These are phyloP conservation scores for Teratosphaeriaceae sp. DNA, from an alignment of 2,329 filamentous ascomycete genomes.

Conservation along the genomic window DNA sequence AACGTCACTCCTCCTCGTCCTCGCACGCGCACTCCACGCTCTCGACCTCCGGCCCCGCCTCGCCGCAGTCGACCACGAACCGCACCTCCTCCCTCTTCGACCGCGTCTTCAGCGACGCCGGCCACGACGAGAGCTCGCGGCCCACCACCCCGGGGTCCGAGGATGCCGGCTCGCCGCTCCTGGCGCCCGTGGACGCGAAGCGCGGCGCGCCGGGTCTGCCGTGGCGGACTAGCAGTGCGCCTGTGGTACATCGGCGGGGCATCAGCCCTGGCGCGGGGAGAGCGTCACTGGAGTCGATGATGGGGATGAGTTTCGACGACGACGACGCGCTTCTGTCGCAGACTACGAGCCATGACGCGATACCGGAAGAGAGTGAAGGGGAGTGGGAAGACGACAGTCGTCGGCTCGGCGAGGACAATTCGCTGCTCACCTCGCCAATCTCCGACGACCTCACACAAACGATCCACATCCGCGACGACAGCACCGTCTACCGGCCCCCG, in stretches of 20 bases:
- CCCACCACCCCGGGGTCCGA: slow-evolving; percentile 78
- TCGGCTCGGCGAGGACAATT: slow-evolving; percentile 6
- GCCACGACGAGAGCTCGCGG: slow-evolving; percentile 59
- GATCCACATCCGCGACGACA: slow-evolving; percentile 28
- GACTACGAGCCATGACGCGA: slow-evolving; percentile 16
- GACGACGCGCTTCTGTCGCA: too few relatives aligned
- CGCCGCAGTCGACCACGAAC: slow-evolving; percentile 64
- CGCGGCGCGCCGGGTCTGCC: slow-evolving; percentile 42
- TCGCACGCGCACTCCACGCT: slow-evolving; percentile 56
- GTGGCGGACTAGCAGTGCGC: slow-evolving; percentile 19
- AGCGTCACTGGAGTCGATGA: slow-evolving; percentile 23
- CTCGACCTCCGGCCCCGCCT: slow-evolving; percentile 70
- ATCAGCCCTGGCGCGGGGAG: slow-evolving; percentile 12
- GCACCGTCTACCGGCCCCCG: slow-evolving; percentile 33
- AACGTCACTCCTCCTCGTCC: slow-evolving; percentile 61
- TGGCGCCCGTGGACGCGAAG: slow-evolving; percentile 55
- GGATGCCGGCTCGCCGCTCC: slow-evolving; percentile 51
- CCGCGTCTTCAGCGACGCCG: slow-evolving; percentile 52
- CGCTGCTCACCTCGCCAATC: slow-evolving; percentile 15
- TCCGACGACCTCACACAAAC: slow-evolving; percentile 21
- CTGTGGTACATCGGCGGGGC: slow-evolving; percentile 11
- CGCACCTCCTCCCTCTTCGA: slow-evolving; percentile 75
- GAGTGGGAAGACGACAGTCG: slow-evolving; percentile 22
- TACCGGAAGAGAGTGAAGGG: slow-evolving; percentile 25
- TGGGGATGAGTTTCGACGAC: slow-evolving; percentile 26